Evolutionary conservation across 768 basidiomycete genomes (phyloP).

Genomic region (Leucosporidium creatinivorum): DNA sequence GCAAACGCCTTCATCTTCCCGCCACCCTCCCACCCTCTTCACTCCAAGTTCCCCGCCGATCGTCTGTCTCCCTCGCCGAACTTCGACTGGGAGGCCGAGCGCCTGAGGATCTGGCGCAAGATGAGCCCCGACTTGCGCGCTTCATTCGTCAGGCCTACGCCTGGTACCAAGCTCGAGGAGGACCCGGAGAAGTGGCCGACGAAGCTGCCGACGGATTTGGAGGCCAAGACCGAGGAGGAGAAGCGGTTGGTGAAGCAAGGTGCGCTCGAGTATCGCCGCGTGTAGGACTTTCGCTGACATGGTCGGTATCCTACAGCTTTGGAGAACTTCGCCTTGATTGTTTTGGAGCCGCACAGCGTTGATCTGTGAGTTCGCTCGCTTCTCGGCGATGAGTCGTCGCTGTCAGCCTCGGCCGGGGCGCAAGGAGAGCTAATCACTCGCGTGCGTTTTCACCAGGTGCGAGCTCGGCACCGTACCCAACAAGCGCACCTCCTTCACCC

Average conservation of each 20-base stretch:
- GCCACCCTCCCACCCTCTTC: slow-evolving; percentile 44
- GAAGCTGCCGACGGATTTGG: slow-evolving; percentile 49
- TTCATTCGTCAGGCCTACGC: slow-evolving; percentile 30
- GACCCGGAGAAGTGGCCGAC: slow-evolving; percentile 59
- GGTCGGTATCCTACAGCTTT: too few species aligned
- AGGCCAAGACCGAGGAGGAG: slow-evolving; percentile 43
- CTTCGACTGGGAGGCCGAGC: slow-evolving; percentile 57
- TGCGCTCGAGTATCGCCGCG: not conserved
- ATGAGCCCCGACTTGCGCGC: slow-evolving; percentile 63
- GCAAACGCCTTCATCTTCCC: slow-evolving; percentile 57
- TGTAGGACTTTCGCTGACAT: too few species aligned
- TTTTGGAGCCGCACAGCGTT: slow-evolving; percentile 63
- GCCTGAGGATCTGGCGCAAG: slow-evolving; percentile 52
- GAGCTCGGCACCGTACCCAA: too few species aligned
- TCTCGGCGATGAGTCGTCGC: too few species aligned
- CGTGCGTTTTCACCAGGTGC: too few species aligned
- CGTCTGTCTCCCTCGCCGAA: slow-evolving; percentile 33
- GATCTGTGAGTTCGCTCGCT: slow-evolving; percentile 44
- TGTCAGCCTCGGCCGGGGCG: too few species aligned
- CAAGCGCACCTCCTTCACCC: too few species aligned
- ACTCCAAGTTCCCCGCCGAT: slow-evolving; percentile 39
- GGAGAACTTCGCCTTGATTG: slow-evolving; percentile 60
- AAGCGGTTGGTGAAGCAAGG: slow-evolving; percentile 36
- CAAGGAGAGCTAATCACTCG: too few species aligned
- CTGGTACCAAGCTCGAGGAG: slow-evolving; percentile 46